Conservation (phyloP, 495 filamentous ascomycete genomes). For the Monascus purpureus region DNA sequence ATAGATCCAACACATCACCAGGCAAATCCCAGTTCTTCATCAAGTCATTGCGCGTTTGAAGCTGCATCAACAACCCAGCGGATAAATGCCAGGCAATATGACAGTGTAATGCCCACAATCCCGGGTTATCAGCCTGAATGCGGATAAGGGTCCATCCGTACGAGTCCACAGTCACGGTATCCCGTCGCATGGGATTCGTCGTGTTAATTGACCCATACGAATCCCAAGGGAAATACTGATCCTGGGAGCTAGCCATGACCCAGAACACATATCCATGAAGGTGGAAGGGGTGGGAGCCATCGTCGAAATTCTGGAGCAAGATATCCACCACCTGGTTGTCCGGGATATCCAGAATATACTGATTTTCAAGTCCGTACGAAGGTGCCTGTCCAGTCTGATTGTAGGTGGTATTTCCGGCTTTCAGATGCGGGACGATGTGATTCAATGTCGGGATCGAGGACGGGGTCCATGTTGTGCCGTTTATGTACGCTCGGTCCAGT, state of each 20-base stretch:
- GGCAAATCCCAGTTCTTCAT: slow-evolving; percentile 1
- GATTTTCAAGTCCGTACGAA: slow-evolving; percentile 17
- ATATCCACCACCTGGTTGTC: slow-evolving; percentile 33
- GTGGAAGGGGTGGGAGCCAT: slow-evolving; percentile 41
- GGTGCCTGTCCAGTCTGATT: slow-evolving; percentile 14
- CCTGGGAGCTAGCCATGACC: background rate
- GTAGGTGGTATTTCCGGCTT: slow-evolving; percentile 19
- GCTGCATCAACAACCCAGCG: slow-evolving; percentile 44
- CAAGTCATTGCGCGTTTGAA: slow-evolving; percentile 8
- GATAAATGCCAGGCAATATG: slow-evolving; percentile 42
- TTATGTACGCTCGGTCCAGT: slow-evolving; percentile 26
- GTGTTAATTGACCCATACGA: background rate
- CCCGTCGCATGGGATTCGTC: slow-evolving; percentile 10
- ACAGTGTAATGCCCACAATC: slow-evolving; percentile 40
- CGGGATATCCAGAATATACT: slow-evolving; percentile 13
- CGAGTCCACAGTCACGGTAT: slow-evolving; percentile 25
- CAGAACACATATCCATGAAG: slow-evolving; percentile 11
- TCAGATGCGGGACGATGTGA: slow-evolving; percentile 16
- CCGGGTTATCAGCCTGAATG: slow-evolving; percentile 33
- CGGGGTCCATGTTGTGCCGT: slow-evolving; percentile 38
- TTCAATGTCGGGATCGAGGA: slow-evolving; percentile 25
- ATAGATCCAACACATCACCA: slow-evolving; percentile 1
- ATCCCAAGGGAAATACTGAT: background rate
- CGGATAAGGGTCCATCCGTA: slow-evolving; percentile 29
- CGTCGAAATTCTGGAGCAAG: slow-evolving; percentile 37